Evolutionary conservation across 805 yeast species (phyloP), one percentile per base, ranked within the genome.

Genomic region (Blastobotrys mokoenaii): DNA sequence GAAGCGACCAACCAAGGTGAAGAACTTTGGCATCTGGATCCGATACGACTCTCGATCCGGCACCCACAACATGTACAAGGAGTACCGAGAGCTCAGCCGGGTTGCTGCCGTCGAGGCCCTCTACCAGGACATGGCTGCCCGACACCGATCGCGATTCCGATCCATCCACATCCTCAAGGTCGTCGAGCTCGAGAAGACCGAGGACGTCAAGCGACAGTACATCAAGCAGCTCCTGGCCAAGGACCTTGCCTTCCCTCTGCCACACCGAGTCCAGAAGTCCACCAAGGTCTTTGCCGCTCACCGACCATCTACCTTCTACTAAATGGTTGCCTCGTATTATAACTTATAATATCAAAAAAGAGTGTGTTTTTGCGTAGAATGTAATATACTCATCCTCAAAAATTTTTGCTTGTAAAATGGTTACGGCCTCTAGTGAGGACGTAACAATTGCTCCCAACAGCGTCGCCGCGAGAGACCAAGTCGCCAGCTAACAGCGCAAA

Each of bases 41-140:
- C 89, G 98, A 81, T 93, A 93, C 85, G 98, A 93, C 72, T 93
- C 99, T 60, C 94, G 99, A 84, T 93, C 98, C 62, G 99, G 99
- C 79, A 89, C 96, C 68, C 98, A 93, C 95, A 93, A 93, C 94
- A 93, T 93, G 97, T 93, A 93, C 96, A 93, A 93, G 82, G 99
- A 93, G 80, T 86, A 87, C 93, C 88, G 98, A 77, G 98, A 90
- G 67, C 95, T 90, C 65, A 76, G 96, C 80, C 93, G 99, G 80
- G 95, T 88, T 57, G 95, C 86, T 73, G 98, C 97, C 63, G 97
- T 93, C 69, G 95, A 85, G 75, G 78, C 93, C 70, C 83, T 93
- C 83, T 93, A 93, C 93, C 89, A 84, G 74, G 99, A 93, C 77
- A 84, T 93, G 84, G 99, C 99, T 76, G 97, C 99, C 64, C 89